Evolutionary conservation across 176 grass and related monocot genomes (phyloP), one percentile per base, ranked within the genome.

Genomic region (Eragrostis curvula): DNA sequence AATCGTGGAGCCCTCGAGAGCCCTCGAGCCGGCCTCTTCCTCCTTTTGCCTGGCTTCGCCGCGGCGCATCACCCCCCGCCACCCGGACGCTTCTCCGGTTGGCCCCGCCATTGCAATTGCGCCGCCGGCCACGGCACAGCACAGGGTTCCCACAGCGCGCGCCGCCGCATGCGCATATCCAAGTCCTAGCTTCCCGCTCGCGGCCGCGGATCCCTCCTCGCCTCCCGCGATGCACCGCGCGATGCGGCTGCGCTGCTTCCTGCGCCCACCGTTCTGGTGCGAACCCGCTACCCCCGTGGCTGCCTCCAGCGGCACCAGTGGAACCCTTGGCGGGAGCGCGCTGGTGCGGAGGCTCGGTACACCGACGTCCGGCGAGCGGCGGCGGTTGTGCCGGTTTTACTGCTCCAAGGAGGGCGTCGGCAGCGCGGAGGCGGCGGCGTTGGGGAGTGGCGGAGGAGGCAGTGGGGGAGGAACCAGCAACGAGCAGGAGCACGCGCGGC

Each of bases 401-500:
- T 74, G 90, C 74, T 95, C 92, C 3, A 91, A 98, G 82, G 90
- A 98, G 82, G 90, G 88, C 42, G 82, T 81, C 9, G 88, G 88
- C 47, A 91, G 81, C 82, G 79, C 87, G 29, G 92, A 83, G 66
- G 86, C 72, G 14, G 89, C 68, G 13, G 55, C 13, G 65, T 36
- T 3, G 58, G 68, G 68, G 74, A 66, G 68, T 51, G 61, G 87
- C 70, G 27, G 85, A n/a, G 42, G 83, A 20, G 49, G 68, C n/a
- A 47, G 78, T 1, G 29, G n/a, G 8, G 39, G 75, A 52, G 45
- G 75, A 3, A 61, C 8, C 16, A 27, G 82, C 68, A 80, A 50
- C 30, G 81, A 92, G 57, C 57, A 87, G 73, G 92, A 93, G 62
- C 96, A 98, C 88, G 88, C 96, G 72, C 80, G 92, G 76, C 89